Evolutionary conservation across 2,329 filamentous ascomycete genomes (phyloP).

Genomic region (Nemania sp.): DNA sequence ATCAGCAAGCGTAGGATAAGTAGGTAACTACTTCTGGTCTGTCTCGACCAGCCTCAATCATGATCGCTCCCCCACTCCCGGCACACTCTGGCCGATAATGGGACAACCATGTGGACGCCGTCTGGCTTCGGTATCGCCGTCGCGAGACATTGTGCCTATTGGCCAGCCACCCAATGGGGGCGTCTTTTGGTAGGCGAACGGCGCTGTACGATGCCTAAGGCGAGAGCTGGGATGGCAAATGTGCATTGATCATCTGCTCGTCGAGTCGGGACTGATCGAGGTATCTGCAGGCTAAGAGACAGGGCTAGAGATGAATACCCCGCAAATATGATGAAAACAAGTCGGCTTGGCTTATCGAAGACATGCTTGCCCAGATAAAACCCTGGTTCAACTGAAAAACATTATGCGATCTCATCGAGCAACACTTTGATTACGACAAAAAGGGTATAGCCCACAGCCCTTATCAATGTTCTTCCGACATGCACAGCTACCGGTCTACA

Average conservation of each 20-base stretch:
- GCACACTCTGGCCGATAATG: neutral
- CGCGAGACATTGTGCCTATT: conserved; percentile 9
- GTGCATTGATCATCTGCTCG: conserved; percentile 17
- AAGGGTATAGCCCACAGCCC: neutral
- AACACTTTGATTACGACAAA: conserved; percentile 27
- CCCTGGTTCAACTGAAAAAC: conserved; percentile 14
- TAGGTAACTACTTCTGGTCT: too few relatives aligned
- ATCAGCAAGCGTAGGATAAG: too few relatives aligned
- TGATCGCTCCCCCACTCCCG: neutral
- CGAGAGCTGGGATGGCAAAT: neutral
- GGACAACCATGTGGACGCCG: conserved; percentile 12
- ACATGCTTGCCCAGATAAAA: conserved; percentile 19
- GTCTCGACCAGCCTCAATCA: too few relatives aligned
- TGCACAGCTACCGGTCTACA: neutral
- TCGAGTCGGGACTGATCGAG: too few relatives aligned
- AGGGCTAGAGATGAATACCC: conserved; percentile 20
- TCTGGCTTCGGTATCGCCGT: conserved; percentile 18
- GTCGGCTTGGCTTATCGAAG: conserved; percentile 30
- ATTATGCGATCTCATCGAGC: conserved; percentile 40
- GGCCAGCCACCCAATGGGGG: neutral
- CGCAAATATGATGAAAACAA: conserved; percentile 17
- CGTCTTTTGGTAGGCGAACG: neutral
- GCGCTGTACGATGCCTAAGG: too few relatives aligned
- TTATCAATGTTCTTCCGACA: too few relatives aligned
- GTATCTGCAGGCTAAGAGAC: neutral